Percentiles rank a stretch among this genome's conserved stretches.
Conservation (phyloP, 2,329 filamentous ascomycete genomes). For the Talaromyces sp. region DNA sequence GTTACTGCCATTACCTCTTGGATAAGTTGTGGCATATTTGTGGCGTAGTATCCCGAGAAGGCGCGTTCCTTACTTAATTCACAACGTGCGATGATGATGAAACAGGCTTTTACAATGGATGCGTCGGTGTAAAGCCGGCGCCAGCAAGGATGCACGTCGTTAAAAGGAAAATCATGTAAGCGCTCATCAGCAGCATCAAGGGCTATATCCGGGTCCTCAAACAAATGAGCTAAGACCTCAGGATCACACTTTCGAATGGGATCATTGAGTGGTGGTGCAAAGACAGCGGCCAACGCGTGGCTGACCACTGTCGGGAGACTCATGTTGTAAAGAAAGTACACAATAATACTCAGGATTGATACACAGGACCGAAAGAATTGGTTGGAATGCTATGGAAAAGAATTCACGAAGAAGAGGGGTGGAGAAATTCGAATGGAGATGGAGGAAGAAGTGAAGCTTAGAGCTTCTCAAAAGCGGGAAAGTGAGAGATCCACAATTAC, state of each 20-base stretch:
- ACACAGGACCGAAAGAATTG: no score
- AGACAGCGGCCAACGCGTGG: constrained; percentile 21
- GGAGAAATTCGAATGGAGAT: no score
- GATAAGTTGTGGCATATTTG: constrained; percentile 16
- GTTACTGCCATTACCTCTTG: constrained; percentile 10
- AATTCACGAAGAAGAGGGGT: no score
- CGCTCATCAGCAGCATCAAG: constrained; percentile 55
- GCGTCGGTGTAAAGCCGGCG: constrained; percentile 61
- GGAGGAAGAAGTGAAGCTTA: no score
- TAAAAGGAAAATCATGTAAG: constrained; percentile 60
- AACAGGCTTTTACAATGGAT: constrained; percentile 51
- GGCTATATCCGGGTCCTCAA: constrained; percentile 43
- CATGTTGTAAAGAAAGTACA: no score
- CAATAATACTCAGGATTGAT: no score
- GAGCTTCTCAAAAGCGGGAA: no score
- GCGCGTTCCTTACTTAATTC: constrained; percentile 11
- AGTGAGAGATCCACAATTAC: no score
- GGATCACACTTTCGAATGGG: constrained; percentile 41
- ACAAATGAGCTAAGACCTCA: constrained; percentile 20
- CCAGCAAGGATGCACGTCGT: constrained; percentile 60
- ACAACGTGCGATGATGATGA: constrained; percentile 31
- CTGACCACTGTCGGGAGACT: neutral
- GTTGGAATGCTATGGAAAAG: no score
- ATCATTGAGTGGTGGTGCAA: constrained; percentile 33
- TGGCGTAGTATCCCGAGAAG: neutral